These are phyloP conservation scores for Berkeleyomyces basicola DNA, from an alignment of 2,329 filamentous ascomycete species.

Conservation along the genomic window DNA sequence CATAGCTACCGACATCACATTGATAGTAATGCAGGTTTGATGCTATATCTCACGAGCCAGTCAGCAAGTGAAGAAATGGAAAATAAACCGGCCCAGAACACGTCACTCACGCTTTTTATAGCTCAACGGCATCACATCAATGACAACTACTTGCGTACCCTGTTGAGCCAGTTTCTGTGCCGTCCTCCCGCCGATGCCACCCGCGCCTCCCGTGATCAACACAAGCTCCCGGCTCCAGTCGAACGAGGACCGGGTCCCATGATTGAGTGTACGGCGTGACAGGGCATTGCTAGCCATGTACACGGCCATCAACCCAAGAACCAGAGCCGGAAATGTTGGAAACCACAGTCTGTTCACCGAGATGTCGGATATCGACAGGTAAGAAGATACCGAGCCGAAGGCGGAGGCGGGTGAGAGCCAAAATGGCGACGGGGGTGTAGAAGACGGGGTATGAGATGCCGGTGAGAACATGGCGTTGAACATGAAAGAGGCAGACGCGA, in stretches of 20 bases:
- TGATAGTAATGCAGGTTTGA: slow-evolving; percentile 33
- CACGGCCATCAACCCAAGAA: background rate
- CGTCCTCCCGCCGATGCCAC: slow-evolving; percentile 40
- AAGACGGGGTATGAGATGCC: background rate
- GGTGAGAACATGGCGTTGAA: background rate
- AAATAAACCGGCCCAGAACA: background rate
- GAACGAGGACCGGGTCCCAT: slow-evolving; percentile 28
- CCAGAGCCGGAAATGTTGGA: background rate
- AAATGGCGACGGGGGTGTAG: background rate
- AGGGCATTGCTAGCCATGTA: background rate
- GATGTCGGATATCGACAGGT: background rate
- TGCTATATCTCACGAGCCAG: background rate
- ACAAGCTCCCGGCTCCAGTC: slow-evolving; percentile 40
- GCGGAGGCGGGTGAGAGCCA: background rate
- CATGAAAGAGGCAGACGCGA: background rate
- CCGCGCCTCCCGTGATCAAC: slow-evolving; percentile 42
- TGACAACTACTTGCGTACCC: slow-evolving; percentile 37
- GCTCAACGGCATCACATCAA: slow-evolving; percentile 36
- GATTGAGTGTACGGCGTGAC: slow-evolving; percentile 17
- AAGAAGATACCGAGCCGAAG: background rate
- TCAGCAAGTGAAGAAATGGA: background rate
- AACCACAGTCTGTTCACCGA: background rate
- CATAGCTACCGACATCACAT: slow-evolving; percentile 36
- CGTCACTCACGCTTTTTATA: slow-evolving; percentile 23
- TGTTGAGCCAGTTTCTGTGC: slow-evolving; percentile 34